These are phyloP conservation scores for Tylopilus cervinicoccineus DNA, from an alignment of 768 basidiomycete genomes.

Conservation along the genomic window DNA sequence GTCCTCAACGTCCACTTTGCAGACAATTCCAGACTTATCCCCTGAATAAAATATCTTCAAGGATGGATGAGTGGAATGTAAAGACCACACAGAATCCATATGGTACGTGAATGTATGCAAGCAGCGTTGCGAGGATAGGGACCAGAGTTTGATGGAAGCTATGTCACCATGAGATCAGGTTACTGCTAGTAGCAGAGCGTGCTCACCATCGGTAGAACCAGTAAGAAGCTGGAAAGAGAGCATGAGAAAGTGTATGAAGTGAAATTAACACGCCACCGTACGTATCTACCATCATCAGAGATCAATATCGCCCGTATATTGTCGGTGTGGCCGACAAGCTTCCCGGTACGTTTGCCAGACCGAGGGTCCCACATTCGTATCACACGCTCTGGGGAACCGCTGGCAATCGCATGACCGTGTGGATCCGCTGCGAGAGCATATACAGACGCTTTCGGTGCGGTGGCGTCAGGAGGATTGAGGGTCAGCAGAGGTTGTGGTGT, in stretches of 20 bases:
- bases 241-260: conserved; percentile 7
- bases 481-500: conserved; percentile 55
- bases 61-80: conserved; percentile 83
- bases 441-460: conserved; percentile 63
- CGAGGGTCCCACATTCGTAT: conserved; percentile 93
- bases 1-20: conserved; percentile 86
- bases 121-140: conserved; percentile 80
- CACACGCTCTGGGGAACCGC: conserved; percentile 89
- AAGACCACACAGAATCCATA: conserved; percentile 91
- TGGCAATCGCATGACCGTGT: conserved; percentile 75
- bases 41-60: conserved; percentile 93
- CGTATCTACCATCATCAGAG: conserved; percentile 88
- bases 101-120: conserved; percentile 97
- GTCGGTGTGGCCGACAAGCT: conserved; percentile 95
- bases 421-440: conserved; percentile 82
- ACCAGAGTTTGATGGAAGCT: conserved; percentile 93
- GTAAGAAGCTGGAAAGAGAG: conserved; percentile 57
- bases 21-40: conserved; percentile 85
- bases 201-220: conserved; percentile 70
- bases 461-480: conserved; percentile 62
- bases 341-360: conserved; percentile 71
- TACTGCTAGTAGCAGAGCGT: neutral
- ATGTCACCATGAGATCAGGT: conserved; percentile 15
- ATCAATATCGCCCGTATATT: conserved; percentile 90
- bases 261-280: conserved; percentile 38